A percentile compares a stretch with the other conserved stretches of the same genome.
Conservation (phyloP, 2,329 filamentous ascomycete genomes). For the Pseudogymnoascus sp. region DNA sequence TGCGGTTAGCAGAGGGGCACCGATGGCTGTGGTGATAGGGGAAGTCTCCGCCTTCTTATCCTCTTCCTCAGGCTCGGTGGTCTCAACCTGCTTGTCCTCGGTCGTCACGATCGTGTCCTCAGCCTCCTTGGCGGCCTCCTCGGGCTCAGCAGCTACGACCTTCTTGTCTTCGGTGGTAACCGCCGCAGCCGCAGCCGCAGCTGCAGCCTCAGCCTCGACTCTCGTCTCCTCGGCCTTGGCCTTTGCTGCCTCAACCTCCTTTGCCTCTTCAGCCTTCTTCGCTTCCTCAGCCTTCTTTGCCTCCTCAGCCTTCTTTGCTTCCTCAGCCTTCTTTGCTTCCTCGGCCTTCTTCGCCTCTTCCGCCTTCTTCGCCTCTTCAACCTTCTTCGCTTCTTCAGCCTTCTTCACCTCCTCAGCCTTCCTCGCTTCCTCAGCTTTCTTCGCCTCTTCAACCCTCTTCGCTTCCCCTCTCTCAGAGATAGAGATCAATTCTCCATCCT, state of each 20-base stretch:
- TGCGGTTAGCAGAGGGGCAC: neutral
- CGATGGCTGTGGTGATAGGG: neutral
- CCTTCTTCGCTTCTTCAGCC: neutral
- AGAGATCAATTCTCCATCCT: constrained; percentile 40
- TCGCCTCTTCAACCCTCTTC: neutral
- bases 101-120: neutral
- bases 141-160: neutral
- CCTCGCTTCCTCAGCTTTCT: neutral
- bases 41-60: neutral
- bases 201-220: neutral
- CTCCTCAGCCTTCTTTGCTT: neutral
- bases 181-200: neutral
- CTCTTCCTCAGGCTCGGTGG: neutral
- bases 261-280: neutral
- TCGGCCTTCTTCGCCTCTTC: neutral
- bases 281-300: neutral
- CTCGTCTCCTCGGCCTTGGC: neutral
- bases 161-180: neutral
- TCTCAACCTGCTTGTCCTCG: neutral
- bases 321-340: neutral
- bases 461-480: neutral
- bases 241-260: neutral
- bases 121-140: neutral
- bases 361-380: neutral
- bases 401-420: neutral